These are phyloP conservation scores for Basidioascus undulatus DNA, from an alignment of 768 basidiomycete species.

Conservation along the genomic window DNA sequence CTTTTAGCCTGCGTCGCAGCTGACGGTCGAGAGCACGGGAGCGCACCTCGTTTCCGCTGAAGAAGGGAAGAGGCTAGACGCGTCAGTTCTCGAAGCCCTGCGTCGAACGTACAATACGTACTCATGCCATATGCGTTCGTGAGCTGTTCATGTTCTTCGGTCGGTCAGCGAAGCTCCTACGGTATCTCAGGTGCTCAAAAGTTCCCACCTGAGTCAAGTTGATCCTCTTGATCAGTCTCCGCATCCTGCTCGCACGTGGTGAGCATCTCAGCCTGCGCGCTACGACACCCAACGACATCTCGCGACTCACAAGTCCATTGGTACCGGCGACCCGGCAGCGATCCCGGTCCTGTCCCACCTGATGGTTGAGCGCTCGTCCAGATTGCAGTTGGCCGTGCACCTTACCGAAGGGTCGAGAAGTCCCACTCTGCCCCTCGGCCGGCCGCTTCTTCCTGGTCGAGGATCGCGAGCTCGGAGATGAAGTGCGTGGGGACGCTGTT, in stretches of 20 bases:
- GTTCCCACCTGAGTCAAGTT: no score
- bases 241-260: conserved; percentile 50
- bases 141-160: no score
- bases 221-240: conserved; percentile 45
- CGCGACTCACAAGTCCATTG: no score
- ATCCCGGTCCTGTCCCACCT: conserved; percentile 39
- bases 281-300: background rate
- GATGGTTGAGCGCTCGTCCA: background rate
- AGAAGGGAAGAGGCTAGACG: background rate
- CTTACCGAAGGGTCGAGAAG: conserved; percentile 31
- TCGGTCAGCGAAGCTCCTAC: no score
- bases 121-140: conserved; percentile 76
- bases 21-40: background rate
- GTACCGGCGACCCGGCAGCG: no score
- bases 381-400: background rate
- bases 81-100: background rate
- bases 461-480: conserved; percentile 46
- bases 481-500: conserved; percentile 75
- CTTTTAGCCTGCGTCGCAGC: background rate
- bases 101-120: conserved; percentile 20
- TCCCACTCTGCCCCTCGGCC: conserved; percentile 27
- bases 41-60: conserved; percentile 53
- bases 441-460: conserved; percentile 24
- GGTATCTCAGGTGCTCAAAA: no score
- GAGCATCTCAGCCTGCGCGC: conserved; percentile 21